Conservation (phyloP, 306 rosid species). For the Malus fusca region DNA sequence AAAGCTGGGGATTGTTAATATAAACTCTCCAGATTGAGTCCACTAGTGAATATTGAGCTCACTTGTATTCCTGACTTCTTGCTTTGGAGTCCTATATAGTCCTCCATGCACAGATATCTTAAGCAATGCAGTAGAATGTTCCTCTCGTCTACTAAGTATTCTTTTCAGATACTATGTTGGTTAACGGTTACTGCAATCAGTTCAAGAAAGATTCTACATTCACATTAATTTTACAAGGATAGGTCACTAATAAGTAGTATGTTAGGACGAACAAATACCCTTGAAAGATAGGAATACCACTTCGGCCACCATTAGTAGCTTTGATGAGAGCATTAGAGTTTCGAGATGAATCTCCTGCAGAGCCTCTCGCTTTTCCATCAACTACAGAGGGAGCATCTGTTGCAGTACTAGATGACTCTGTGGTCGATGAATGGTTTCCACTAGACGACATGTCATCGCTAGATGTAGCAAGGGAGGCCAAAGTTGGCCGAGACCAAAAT, state of each 20-base stretch:
- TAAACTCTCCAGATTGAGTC: not conserved
- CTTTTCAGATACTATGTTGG: not conserved
- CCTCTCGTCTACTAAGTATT: not conserved
- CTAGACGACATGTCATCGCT: conserved; percentile 26
- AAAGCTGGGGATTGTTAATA: not conserved
- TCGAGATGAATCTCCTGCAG: conserved; percentile 27
- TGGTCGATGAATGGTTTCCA: conserved; percentile 20
- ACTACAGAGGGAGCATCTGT: conserved; percentile 23
- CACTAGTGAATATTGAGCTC: not conserved
- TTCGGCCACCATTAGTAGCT: conserved; percentile 36
- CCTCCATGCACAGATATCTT: not conserved
- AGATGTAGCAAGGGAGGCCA: conserved; percentile 26
- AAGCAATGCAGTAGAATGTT: not conserved
- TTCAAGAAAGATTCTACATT: not conserved
- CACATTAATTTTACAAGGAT: not conserved
- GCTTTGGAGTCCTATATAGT: not conserved
- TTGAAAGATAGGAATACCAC: conserved; percentile 72
- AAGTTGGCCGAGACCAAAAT: conserved; percentile 31
- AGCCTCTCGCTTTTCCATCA: conserved; percentile 25
- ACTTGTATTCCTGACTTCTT: not conserved
- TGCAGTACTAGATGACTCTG: conserved; percentile 35
- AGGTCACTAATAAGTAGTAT: conserved; percentile 9
- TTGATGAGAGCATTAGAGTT: conserved; percentile 26
- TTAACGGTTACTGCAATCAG: not conserved
- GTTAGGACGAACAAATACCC: conserved; percentile 46